These are phyloP conservation scores for Massariosphaeria phaeospora DNA, from an alignment of 495 filamentous ascomycete genomes.

Conservation along the genomic window DNA sequence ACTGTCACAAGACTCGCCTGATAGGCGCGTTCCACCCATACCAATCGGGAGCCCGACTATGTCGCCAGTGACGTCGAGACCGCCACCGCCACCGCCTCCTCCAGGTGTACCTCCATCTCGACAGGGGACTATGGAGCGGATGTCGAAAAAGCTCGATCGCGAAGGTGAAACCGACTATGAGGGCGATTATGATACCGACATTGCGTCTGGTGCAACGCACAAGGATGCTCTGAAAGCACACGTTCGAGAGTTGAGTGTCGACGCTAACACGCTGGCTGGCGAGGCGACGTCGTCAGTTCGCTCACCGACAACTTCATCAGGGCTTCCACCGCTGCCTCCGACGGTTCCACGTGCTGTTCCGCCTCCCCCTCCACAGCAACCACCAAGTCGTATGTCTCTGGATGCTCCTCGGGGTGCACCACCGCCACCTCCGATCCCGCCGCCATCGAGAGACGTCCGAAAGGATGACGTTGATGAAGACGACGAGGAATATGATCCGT, in stretches of 20 bases:
- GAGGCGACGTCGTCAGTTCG: constrained; percentile 44
- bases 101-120: constrained; percentile 54
- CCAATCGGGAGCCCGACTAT: constrained; percentile 41
- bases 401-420: constrained; percentile 39
- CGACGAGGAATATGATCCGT: constrained; percentile 43
- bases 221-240: constrained; percentile 88
- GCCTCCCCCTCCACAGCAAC: constrained; percentile 37
- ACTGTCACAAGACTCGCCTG: constrained; percentile 47
- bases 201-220: constrained; percentile 79
- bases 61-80: constrained; percentile 52
- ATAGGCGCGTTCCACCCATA: constrained; percentile 47
- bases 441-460: neutral
- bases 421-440: constrained; percentile 35
- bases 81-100: constrained; percentile 76
- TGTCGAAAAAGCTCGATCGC: constrained; percentile 50
- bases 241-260: constrained; percentile 67
- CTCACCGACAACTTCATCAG: constrained; percentile 28
- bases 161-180: constrained; percentile 93
- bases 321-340: constrained; percentile 32
- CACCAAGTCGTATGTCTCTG: constrained; percentile 36
- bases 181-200: constrained; percentile 97
- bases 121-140: constrained; percentile 56
- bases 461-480: constrained; percentile 34
- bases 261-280: constrained; percentile 53
- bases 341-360: constrained; percentile 36